A percentile compares a stretch with the other conserved stretches of the same genome.
Conservation (phyloP, 306 rosid species). For the Phaseolus lunatus region DNA sequence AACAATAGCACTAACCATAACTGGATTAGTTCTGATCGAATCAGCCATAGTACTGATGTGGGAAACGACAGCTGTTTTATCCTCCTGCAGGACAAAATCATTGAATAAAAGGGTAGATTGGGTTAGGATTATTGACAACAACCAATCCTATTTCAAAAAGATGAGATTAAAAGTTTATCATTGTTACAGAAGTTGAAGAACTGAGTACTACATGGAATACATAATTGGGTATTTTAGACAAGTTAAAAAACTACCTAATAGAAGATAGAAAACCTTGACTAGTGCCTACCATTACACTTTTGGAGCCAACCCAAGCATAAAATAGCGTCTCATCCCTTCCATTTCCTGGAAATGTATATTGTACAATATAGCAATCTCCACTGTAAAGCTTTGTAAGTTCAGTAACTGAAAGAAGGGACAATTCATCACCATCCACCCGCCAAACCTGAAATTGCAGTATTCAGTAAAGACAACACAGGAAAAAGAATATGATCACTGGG, state of each 20-base stretch:
- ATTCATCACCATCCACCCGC: conserved; percentile 78
- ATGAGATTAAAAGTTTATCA: conserved; percentile 28
- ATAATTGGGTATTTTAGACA: conserved; percentile 26
- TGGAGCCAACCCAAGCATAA: conserved; percentile 84
- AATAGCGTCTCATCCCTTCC: conserved; percentile 79
- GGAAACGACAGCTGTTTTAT: conserved; percentile 65
- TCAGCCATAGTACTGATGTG: conserved; percentile 64
- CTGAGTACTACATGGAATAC: conserved; percentile 16
- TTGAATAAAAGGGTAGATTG: conserved; percentile 13
- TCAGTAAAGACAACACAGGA: conserved; percentile 40
- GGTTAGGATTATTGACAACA: conserved; percentile 27
- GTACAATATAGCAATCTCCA: conserved; percentile 89
- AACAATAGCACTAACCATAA: conserved; percentile 65
- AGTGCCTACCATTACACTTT: conserved; percentile 65
- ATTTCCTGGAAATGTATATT: conserved; percentile 72
- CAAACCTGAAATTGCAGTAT: conserved; percentile 70
- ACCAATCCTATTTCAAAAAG: conserved; percentile 9
- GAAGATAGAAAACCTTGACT: conserved; percentile 39
- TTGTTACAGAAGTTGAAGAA: conserved; percentile 15
- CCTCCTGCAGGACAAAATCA: conserved; percentile 67
- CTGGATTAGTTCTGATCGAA: conserved; percentile 65
- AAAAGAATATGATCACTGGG: conserved; percentile 17
- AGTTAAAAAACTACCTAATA: background rate
- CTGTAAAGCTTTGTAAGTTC: conserved; percentile 73
- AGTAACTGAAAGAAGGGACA: conserved; percentile 60